phyloP scores from a whole-genome alignment of 1,139 yeast genomes.

The Pneumocystis wakefieldiae region DNA sequence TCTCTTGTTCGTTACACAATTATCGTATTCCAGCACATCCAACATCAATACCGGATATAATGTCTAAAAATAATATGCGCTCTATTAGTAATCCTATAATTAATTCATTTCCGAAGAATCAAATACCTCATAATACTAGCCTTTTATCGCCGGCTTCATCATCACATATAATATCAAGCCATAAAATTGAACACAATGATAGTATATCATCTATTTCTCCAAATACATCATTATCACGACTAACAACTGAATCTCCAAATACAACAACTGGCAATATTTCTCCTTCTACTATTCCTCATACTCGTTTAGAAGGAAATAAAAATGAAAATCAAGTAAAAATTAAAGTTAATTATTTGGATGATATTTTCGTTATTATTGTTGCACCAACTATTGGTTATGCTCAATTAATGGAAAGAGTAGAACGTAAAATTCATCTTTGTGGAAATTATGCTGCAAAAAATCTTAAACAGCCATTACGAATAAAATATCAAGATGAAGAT shows the following conservation, averaged over 20 bases:
- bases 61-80: conserved; percentile 2
- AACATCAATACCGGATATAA: conserved; percentile 3
- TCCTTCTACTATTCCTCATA: not conserved
- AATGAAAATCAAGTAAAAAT: conserved; percentile 33
- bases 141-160: conserved; percentile 4
- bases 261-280: not conserved
- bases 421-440: conserved; percentile 32
- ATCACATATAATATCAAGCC: not conserved
- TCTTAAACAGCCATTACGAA: conserved; percentile 30
- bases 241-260: not conserved
- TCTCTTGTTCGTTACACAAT: conserved; percentile 3
- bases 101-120: not conserved
- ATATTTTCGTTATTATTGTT: conserved; percentile 34
- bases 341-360: conserved; percentile 33
- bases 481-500: conserved; percentile 86
- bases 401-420: conserved; percentile 33
- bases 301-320: not conserved
- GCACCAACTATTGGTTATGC: conserved; percentile 33
- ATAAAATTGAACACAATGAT: not conserved
- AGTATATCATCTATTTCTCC: conserved; percentile 1
- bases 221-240: conserved; percentile 1
- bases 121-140: not conserved
- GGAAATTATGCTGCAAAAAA: conserved; percentile 27
- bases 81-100: conserved; percentile 9
- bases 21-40: conserved; percentile 2